These are phyloP conservation scores for Penicillium egyptiacum DNA, from an alignment of 495 filamentous ascomycete genomes.

Conservation along the genomic window DNA sequence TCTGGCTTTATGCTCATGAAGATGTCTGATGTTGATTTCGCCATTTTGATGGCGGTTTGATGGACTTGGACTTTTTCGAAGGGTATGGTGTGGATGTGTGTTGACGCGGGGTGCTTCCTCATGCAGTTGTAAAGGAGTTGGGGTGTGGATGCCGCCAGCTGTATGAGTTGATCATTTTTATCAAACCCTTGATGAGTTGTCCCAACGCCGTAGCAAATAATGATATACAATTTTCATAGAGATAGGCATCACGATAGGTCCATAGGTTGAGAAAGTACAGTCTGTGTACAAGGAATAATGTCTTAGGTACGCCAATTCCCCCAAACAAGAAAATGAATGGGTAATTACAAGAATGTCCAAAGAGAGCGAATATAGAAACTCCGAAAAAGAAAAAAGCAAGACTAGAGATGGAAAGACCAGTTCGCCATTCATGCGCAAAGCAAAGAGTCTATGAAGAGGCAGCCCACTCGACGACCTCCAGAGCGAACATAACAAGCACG, in stretches of 20 bases:
- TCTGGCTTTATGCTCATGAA: conserved; percentile 38
- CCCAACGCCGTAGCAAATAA: no score
- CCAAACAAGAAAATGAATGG: background rate
- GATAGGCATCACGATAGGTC: background rate
- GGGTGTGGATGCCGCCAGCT: background rate
- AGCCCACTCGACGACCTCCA: conserved; percentile 94
- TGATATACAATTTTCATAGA: background rate
- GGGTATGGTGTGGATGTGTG: background rate
- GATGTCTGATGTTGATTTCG: conserved; percentile 24
- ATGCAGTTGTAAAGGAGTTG: background rate
- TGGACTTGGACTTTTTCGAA: background rate
- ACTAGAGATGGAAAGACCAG: conserved; percentile 9
- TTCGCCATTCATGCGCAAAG: conserved; percentile 1
- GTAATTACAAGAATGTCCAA: conserved; percentile 4
- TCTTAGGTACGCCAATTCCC: conserved; percentile 7
- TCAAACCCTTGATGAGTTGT: no score
- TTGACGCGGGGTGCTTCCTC: background rate
- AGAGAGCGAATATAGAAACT: background rate
- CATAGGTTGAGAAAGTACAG: background rate
- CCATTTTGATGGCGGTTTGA: background rate
- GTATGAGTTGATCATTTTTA: background rate
- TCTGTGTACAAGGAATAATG: background rate
- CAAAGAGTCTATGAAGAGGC: conserved; percentile 14
- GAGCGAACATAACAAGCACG: conserved; percentile 82
- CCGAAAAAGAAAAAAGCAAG: background rate